phyloP scores from a whole-genome alignment of 139 green algal genomes.

The Haematococcus lacustris region DNA sequence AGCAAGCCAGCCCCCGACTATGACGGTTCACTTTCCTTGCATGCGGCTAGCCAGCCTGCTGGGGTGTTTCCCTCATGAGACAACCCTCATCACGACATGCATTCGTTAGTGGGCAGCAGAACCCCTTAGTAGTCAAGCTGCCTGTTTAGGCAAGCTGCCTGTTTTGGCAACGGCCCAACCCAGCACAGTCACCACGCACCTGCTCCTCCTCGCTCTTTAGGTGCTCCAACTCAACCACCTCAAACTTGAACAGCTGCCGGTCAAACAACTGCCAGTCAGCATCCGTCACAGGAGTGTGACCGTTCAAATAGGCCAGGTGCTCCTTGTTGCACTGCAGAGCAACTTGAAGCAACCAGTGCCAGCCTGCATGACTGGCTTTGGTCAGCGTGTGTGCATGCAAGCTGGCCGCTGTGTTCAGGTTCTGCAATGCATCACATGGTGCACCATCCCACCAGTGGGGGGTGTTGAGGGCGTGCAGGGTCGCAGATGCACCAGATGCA shows the following conservation, averaged over 20 bases:
- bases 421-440: constrained; percentile 7
- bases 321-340: constrained; percentile 25
- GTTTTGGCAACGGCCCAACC: no score
- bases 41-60: background rate
- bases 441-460: no score
- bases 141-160: no score
- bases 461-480: no score
- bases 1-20: background rate
- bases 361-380: background rate
- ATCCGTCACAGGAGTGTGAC: constrained; percentile 7
- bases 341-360: background rate
- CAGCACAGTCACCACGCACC: constrained; percentile 8
- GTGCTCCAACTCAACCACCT: constrained; percentile 17
- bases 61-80: background rate
- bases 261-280: constrained; percentile 2
- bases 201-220: constrained; percentile 8
- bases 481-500: no score
- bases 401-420: background rate
- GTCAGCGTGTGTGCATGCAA: background rate
- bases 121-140: background rate
- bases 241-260: constrained; percentile 13
- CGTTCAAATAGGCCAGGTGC: constrained; percentile 13
- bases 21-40: background rate
- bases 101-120: background rate
- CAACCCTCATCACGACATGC: background rate